Conservation (phyloP, 257 asterid species). For the Solanum pinnatisectum region DNA sequence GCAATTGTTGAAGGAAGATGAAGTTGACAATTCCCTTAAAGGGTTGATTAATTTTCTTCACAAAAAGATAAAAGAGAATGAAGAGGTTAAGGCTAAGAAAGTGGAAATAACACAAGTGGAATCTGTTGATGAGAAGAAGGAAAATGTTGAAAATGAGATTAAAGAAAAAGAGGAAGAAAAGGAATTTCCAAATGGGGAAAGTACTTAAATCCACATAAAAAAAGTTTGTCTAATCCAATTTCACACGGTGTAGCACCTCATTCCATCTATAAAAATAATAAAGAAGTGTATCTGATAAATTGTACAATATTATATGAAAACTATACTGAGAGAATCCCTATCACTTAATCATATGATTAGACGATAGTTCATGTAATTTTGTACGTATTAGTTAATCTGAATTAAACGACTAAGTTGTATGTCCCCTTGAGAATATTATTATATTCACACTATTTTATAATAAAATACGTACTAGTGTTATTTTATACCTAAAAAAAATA, state of each 20-base stretch:
- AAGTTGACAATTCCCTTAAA: slow-evolving; percentile 21
- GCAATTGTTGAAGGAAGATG: slow-evolving; percentile 49
- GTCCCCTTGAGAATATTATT: background rate
- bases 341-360: background rate
- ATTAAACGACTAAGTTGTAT: background rate
- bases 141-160: background rate
- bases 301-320: too few species aligned
- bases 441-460: too few species aligned
- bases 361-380: too few species aligned
- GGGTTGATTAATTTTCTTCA: background rate
- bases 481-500: too few species aligned
- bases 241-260: too few species aligned
- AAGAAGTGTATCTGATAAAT: too few species aligned
- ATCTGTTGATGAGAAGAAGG: background rate
- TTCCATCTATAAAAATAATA: background rate
- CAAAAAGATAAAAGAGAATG: background rate
- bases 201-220: background rate
- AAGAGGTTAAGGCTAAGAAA: background rate
- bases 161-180: background rate
- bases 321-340: too few species aligned
- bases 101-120: background rate
- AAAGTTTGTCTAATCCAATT: background rate
- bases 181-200: background rate
- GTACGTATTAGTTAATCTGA: too few species aligned
- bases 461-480: too few species aligned